Base-by-base conservation (phyloP, 1,284 basidiomycete species). In the Tilletia walkeri region DNA sequence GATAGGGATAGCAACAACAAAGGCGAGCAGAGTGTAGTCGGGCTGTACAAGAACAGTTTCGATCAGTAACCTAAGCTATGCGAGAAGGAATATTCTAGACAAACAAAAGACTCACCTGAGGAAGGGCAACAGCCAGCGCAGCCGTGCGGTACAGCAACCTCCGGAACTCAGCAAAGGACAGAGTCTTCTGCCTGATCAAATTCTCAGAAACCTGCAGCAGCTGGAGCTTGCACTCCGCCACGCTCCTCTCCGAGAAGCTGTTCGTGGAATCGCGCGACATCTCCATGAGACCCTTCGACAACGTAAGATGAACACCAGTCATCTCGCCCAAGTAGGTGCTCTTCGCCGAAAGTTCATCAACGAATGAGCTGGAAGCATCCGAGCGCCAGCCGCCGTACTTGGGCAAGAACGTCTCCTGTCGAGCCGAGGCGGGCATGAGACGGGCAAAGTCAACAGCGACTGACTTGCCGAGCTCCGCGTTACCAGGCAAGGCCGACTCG, bases 81-180 rank as follows among this genome's bases (percentile, higher is more conserved):
- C 24, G 24, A 30, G 24, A 30, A 30, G 24, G 24, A 1, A 48
- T n/a, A n/a, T 48, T 12, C 12, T 10, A 48, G 47, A 1, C n/a
- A 30, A 53, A 2, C 12, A 3, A 41, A 6, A 18, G n/a, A 61
- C 67, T 56, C 53, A 68, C 67, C n/a, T 77, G 65, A 1, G 74
- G 72, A 45, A 79, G 71, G 10, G 75, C 72, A 4, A 83, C 77
- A n/a, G 77, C 71, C 9, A 78, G 68, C 10, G 82, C 91, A 1
- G 92, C 93, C 70, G 91, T 93, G 65, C 94, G 89, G 84, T 96
- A 94, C 36, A 99, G 86, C 2, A 98, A 85, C 9, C 93, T 88
- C 71, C 92, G 90, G 53, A 98, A 86, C 69, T 96, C 93, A 61
- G 91, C 73, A 39, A 80, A 76, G 2, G 76, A 72, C 34, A 77